Evolutionary conservation across 1,284 basidiomycete genomes (phyloP).

Genomic region (Pisolithus thermaeus): DNA sequence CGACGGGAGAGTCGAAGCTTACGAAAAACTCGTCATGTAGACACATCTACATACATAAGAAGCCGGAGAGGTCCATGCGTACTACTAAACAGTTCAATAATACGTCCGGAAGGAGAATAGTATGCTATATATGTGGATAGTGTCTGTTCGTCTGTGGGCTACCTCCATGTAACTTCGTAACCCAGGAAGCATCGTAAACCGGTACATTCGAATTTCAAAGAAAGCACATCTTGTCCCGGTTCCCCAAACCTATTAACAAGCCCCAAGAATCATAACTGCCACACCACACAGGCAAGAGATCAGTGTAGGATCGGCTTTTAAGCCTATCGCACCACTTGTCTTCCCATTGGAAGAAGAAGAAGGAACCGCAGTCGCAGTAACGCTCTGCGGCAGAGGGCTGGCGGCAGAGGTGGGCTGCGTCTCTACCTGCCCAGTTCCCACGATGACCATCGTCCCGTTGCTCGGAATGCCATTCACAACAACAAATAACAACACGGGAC

Average conservation of each 20-base stretch:
- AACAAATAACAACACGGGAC: constrained; percentile 79
- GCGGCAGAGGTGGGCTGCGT: constrained; percentile 48
- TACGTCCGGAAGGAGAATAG: too few species aligned
- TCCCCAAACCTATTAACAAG: background rate
- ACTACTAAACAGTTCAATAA: too few species aligned
- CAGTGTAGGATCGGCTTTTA: background rate
- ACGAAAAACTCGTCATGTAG: too few species aligned
- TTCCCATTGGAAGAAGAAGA: background rate
- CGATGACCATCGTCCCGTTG: constrained; percentile 66
- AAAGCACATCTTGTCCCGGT: too few species aligned
- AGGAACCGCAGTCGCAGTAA: background rate
- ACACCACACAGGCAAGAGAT: background rate
- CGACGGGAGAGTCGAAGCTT: too few species aligned
- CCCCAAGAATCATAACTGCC: background rate
- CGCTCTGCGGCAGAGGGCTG: constrained; percentile 44
- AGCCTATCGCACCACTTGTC: background rate
- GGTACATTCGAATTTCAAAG: too few species aligned
- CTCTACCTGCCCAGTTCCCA: constrained; percentile 77
- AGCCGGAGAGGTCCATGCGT: too few species aligned
- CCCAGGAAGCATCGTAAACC: too few species aligned
- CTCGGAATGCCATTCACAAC: constrained; percentile 80
- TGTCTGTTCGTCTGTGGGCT: too few species aligned
- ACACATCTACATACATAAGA: too few species aligned
- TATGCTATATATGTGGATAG: too few species aligned
- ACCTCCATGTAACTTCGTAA: too few species aligned